Evolutionary conservation across 805 yeast genomes (phyloP), one percentile per base, ranked within the genome.

Genomic region (Nakazawaea peltata): DNA sequence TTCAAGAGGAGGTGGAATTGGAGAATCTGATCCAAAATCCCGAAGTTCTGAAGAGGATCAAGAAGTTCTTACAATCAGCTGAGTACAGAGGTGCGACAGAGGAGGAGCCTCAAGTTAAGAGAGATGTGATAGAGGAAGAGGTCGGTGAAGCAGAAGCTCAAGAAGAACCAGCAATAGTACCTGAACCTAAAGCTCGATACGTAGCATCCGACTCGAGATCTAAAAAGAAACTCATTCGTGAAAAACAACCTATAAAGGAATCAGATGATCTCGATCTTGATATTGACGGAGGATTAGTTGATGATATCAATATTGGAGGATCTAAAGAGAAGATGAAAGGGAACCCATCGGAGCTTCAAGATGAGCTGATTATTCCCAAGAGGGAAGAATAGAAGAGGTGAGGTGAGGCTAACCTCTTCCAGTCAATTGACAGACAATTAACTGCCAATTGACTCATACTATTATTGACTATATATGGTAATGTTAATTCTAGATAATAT

Each of bases 341-440:
- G n/a, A n/a, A n/a, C n/a, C 21, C 24, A 16, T 28, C 30, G 8
- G 36, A 24, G 9, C 33, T 27, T 13, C 39, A 42, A 26, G 43
- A 28, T 7, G 52, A 43, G 16, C 37, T 29, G n/a, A 42, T 40
- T 9, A 37, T 29, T 18, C 42, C 37, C 18, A 38, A 39, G 36
- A 23, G 41, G 28, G 34, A 39, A 11, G 44, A 43, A 34, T 26
- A 22, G 36, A 30, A 9, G 14, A 26, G 30, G n/a, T n/a, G n/a
- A n/a, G n/a, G n/a, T n/a, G n/a, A n/a, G n/a, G n/a, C n/a, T n/a
- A n/a, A n/a, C n/a, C n/a, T n/a, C n/a, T n/a, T n/a, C n/a, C n/a
- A n/a, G n/a, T n/a, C n/a, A n/a, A n/a, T n/a, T n/a, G n/a, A n/a
- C n/a, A n/a, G n/a, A n/a, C n/a, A n/a, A n/a, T n/a, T n/a, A n/a